phyloP scores from a whole-genome alignment of 1,139 yeast species.

The Pichia sp. region DNA sequence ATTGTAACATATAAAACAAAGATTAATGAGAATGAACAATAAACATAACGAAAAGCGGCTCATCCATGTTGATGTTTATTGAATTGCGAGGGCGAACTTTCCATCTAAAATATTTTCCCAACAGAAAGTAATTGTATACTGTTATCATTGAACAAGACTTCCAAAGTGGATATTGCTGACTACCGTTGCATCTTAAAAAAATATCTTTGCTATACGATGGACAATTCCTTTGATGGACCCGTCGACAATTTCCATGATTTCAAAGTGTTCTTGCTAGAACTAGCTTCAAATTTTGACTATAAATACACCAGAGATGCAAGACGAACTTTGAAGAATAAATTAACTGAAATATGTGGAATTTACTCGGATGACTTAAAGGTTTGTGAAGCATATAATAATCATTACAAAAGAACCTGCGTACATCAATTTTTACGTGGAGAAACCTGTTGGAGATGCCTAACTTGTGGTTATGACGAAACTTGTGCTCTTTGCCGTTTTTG shows the following conservation, averaged over 20 bases:
- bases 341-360: conserved; percentile 32
- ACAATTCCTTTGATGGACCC: background rate
- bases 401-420: conserved; percentile 71
- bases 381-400: conserved; percentile 36
- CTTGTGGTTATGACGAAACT: conserved; percentile 81
- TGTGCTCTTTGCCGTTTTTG: conserved; percentile 82
- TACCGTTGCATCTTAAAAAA: no score
- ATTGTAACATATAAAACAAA: no score
- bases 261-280: conserved; percentile 15
- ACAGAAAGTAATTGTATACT: no score
- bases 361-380: conserved; percentile 20
- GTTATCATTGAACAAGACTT: no score
- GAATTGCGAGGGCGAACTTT: background rate
- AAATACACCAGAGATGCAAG: conserved; percentile 34
- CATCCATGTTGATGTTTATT: background rate
- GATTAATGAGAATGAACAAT: background rate
- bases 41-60: background rate
- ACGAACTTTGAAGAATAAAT: conserved; percentile 40
- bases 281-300: conserved; percentile 30
- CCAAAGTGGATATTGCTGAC: no score
- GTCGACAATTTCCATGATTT: background rate
- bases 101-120: background rate
- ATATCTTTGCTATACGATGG: background rate
- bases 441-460: conserved; percentile 73
- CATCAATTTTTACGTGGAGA: conserved; percentile 76